A percentile compares a stretch with the other conserved stretches of the same genome.
Conservation (phyloP, 441 rosid species). For the Isatis lusitanica region DNA sequence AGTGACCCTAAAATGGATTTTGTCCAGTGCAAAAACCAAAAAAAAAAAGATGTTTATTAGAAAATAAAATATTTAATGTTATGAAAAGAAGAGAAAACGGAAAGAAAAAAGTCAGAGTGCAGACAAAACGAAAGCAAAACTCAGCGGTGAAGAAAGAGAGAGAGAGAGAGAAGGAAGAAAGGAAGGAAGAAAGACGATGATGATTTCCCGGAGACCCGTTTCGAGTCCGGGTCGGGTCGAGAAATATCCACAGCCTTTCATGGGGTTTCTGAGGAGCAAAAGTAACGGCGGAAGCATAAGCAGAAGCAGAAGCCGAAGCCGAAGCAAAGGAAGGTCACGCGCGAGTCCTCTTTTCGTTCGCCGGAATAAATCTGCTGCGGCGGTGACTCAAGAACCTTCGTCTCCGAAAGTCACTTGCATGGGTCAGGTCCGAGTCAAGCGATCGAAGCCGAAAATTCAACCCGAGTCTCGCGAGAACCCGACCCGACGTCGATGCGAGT, state of each 20-base stretch:
- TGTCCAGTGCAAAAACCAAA: conserved; percentile 3
- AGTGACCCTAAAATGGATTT: conserved; percentile 6
- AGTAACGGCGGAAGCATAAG: conserved; percentile 36
- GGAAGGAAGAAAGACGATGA: conserved; percentile 41
- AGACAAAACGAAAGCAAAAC: conserved; percentile 25
- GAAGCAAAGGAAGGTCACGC: conserved; percentile 79
- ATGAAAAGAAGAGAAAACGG: not conserved
- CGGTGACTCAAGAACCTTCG: conserved; percentile 80
- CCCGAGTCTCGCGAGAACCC: conserved; percentile 34
- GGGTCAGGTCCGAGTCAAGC: conserved; percentile 85
- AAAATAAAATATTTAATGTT: not conserved
- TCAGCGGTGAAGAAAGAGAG: not conserved
- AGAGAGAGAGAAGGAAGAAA: not conserved
- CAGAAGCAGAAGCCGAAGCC: conserved; percentile 59
- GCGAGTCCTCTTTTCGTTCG: conserved; percentile 78
- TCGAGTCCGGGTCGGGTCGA: conserved; percentile 91
- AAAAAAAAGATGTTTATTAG: not conserved
- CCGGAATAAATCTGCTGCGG: conserved; percentile 46
- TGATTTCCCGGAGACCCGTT: conserved; percentile 57
- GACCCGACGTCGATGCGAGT: conserved; percentile 43
- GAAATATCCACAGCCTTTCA: conserved; percentile 81
- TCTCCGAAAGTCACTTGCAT: conserved; percentile 97
- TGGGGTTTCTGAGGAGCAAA: conserved; percentile 61
- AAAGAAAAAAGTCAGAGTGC: not conserved
- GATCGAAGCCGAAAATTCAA: conserved; percentile 47